Percentiles rank a stretch among this genome's conserved stretches.
Conservation (phyloP, 164 flowering plant species). For the Chloranthus sessilifolius region DNA sequence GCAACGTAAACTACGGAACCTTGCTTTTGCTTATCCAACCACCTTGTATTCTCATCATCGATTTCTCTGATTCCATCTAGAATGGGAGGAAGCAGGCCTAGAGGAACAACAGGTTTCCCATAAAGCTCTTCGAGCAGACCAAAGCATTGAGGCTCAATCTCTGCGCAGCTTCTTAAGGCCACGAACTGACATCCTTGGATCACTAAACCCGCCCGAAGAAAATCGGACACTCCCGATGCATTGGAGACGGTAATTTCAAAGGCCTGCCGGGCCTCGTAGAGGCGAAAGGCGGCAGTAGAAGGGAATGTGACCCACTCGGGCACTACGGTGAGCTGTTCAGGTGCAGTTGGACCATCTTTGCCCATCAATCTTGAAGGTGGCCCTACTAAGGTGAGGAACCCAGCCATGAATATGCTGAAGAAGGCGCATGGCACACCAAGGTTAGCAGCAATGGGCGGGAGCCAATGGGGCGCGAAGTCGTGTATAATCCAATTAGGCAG, state of each 20-base stretch:
- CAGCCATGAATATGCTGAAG: constrained; percentile 17
- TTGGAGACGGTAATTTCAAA: neutral
- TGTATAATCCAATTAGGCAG: constrained; percentile 33
- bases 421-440: constrained; percentile 14
- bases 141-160: constrained; percentile 54
- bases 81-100: constrained; percentile 43
- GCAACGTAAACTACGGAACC: constrained; percentile 47
- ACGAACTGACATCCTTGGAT: constrained; percentile 31
- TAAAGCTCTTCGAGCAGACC: constrained; percentile 27
- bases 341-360: neutral
- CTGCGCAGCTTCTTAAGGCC: constrained; percentile 34
- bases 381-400: constrained; percentile 7
- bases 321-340: constrained; percentile 19
- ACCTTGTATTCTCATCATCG: constrained; percentile 27
- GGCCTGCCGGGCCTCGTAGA: constrained; percentile 7
- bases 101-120: constrained; percentile 39
- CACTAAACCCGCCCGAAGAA: constrained; percentile 18
- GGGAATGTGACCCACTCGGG: constrained; percentile 39
- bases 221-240: constrained; percentile 27
- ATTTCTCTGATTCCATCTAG: constrained; percentile 13
- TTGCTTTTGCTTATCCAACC: constrained; percentile 31
- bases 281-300: constrained; percentile 13
- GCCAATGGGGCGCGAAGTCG: constrained; percentile 29
- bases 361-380: constrained; percentile 8
- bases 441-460: constrained; percentile 11